Base-by-base conservation (phyloP, 2,329 filamentous ascomycete genomes). In the Huntiella bhutanensis region DNA sequence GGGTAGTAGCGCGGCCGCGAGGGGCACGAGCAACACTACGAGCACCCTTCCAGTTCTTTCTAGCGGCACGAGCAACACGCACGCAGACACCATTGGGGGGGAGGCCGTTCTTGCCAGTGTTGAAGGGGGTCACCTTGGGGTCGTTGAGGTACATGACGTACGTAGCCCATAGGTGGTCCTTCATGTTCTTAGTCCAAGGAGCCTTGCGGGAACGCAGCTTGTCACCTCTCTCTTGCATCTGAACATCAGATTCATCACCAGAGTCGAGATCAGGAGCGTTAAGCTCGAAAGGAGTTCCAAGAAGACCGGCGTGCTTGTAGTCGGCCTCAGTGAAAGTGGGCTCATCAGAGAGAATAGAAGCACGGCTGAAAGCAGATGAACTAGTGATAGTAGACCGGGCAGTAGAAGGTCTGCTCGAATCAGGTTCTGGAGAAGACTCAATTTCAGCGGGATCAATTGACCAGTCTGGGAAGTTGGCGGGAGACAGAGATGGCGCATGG, bases 121-220 rank as follows among this genome's bases (percentile, higher is more conserved):
- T 69, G 51, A 81, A 74, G 0, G 77, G 77, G 1, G 77, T 81
- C 2, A 80, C 74, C 42, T 73, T 75, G 40, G 77, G 75, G 53
- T 81, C 77, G 55, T 77, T 72, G 36, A 80, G 61, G 53, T 80
- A 81, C 45, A 76, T 62, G 49, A 71, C 61, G 55, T 79, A 81
- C 1, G 72, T 77, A 4, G 71, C 67, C 77, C 77, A 81, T 7
- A 81, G 59, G 53, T 81, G 77, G 10, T 70, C 63, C 59, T 66
- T 75, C 73, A 80, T 79, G 13, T 72, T 67, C 51, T 70, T 71
- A 4, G 75, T 78, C 77, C 77, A 80, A 0, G 67, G 68, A 1
- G 71, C 70, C 55, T 69, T 74, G 49, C 70, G 62, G 33, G 59
- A 54, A 47, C 62, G 63, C 17, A 53, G 52, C 28, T 34, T 22